A percentile compares a stretch with the other conserved stretches of the same genome.
Conservation (phyloP, 1,284 basidiomycete genomes). For the Lignosus rhinocerotis region DNA sequence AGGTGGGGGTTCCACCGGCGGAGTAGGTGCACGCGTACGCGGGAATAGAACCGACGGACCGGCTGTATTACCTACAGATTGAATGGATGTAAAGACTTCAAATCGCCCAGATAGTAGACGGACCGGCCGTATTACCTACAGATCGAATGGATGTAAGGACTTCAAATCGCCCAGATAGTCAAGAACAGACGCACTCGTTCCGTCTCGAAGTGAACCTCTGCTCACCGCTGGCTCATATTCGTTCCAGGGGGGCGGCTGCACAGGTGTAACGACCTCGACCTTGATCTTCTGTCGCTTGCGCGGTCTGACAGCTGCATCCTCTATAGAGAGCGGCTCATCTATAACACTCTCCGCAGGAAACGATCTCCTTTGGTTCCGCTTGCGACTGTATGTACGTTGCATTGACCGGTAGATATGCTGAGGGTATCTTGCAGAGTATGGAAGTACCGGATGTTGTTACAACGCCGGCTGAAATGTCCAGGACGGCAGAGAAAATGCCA, state of each 20-base stretch:
- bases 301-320: slow-evolving; percentile 8
- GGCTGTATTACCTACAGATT: background rate
- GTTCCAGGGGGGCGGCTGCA: background rate
- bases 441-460: background rate
- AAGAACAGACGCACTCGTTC: slow-evolving; percentile 6
- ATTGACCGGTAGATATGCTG: slow-evolving; percentile 3
- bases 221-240: background rate
- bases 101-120: background rate
- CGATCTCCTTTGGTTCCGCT: slow-evolving; percentile 23
- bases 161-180: background rate
- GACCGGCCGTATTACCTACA: background rate
- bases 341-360: slow-evolving; percentile 7
- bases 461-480: background rate
- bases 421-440: background rate
- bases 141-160: background rate
- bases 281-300: slow-evolving; percentile 30
- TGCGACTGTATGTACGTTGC: slow-evolving; percentile 29
- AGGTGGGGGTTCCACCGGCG: background rate
- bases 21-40: slow-evolving; percentile 1
- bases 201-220: slow-evolving; percentile 1
- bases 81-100: background rate
- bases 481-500: background rate
- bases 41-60: background rate
- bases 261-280: slow-evolving; percentile 17
- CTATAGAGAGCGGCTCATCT: slow-evolving; percentile 3